Conservation (phyloP, 495 filamentous ascomycete genomes). For the Lasiosphaeriaceae sp. region DNA sequence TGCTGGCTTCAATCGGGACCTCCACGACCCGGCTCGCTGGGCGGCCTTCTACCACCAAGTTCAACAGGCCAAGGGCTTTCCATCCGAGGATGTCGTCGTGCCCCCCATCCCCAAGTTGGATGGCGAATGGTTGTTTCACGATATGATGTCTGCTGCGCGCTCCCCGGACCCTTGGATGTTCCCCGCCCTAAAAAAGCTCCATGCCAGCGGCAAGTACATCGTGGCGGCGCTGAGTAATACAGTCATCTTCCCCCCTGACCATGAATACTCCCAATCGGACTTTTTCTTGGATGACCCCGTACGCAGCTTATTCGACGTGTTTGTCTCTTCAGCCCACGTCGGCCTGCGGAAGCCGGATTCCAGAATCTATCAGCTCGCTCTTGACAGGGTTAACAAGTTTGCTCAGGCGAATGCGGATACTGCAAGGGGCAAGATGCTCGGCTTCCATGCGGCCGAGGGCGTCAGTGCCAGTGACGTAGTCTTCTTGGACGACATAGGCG, state of each 20-base stretch:
- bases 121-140: constrained; percentile 78
- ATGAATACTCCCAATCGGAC: constrained; percentile 46
- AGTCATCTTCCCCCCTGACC: constrained; percentile 68
- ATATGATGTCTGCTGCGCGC: constrained; percentile 79
- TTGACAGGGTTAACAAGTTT: constrained; percentile 58
- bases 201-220: constrained; percentile 59
- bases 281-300: constrained; percentile 44
- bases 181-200: constrained; percentile 70
- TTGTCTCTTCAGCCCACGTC: constrained; percentile 77
- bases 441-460: constrained; percentile 43
- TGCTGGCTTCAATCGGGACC: constrained; percentile 66
- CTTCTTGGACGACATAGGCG: constrained; percentile 94
- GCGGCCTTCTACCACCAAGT: constrained; percentile 35
- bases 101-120: constrained; percentile 72
- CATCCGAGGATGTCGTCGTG: constrained; percentile 17
- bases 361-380: constrained; percentile 70
- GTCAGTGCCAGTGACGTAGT: constrained; percentile 66
- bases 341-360: constrained; percentile 86
- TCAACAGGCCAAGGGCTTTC: constrained; percentile 30
- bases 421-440: constrained; percentile 32
- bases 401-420: constrained; percentile 42
- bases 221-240: constrained; percentile 88
- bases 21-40: constrained; percentile 66
- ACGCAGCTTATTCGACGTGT: constrained; percentile 69
- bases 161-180: constrained; percentile 81